Conservation (phyloP, 768 basidiomycete genomes). For the Dioszegia crocea region DNA sequence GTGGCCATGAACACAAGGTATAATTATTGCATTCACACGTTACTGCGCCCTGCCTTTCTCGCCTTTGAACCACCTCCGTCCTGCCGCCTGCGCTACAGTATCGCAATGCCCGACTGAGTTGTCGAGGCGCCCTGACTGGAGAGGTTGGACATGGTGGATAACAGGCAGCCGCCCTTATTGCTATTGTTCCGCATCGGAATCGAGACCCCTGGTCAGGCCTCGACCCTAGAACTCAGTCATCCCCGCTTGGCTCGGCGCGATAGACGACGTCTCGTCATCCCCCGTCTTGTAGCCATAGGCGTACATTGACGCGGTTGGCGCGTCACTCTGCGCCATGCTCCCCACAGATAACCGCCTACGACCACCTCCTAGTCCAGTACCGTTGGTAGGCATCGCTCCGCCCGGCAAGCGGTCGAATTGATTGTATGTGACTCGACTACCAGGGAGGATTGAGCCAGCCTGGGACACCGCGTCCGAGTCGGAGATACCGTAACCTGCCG, state of each 20-base stretch:
- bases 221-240: slow-evolving; percentile 42
- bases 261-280: slow-evolving; percentile 43
- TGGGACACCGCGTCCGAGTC: slow-evolving; percentile 18
- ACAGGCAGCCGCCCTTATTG: too few species aligned
- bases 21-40: too few species aligned
- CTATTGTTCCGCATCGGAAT: too few species aligned
- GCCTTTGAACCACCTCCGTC: too few species aligned
- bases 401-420: slow-evolving; percentile 74
- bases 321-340: slow-evolving; percentile 41
- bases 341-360: slow-evolving; percentile 29
- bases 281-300: slow-evolving; percentile 48
- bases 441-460: slow-evolving; percentile 51
- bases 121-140: too few species aligned
- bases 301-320: slow-evolving; percentile 42
- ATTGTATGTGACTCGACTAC: slow-evolving; percentile 70
- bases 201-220: not conserved
- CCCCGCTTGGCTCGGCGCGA: slow-evolving; percentile 50
- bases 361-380: slow-evolving; percentile 2
- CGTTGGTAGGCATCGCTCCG: slow-evolving; percentile 51
- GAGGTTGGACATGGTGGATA: too few species aligned
- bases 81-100: too few species aligned
- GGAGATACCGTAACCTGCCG: slow-evolving; percentile 46
- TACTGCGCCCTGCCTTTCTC: too few species aligned
- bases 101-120: too few species aligned
- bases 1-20: too few species aligned